Evolutionary conservation across 202 grass and related monocot species (phyloP).

Genomic region (Setaria viridis): DNA sequence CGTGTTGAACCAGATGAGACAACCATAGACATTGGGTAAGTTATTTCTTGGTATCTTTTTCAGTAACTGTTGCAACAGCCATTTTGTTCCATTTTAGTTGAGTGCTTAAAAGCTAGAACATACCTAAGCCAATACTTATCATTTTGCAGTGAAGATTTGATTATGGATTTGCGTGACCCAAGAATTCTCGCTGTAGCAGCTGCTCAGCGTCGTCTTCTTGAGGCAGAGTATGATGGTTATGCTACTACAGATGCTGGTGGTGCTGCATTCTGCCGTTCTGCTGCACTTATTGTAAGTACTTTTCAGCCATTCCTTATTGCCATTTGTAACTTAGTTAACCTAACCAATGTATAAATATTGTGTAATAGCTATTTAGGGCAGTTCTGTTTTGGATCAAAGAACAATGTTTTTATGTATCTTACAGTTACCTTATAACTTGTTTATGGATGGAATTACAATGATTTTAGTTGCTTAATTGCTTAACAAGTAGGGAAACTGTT

Average conservation of each 20-base stretch:
- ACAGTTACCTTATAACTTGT: neutral
- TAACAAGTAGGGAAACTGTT: neutral
- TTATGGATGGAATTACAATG: slow-evolving; percentile 19
- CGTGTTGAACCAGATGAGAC: slow-evolving; percentile 76
- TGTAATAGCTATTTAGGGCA: neutral
- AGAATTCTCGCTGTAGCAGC: slow-evolving; percentile 90
- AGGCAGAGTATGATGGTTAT: slow-evolving; percentile 89
- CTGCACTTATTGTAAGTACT: slow-evolving; percentile 88
- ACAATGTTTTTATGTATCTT: neutral
- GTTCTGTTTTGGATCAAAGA: neutral
- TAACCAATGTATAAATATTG: neutral
- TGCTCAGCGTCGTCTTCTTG: slow-evolving; percentile 82
- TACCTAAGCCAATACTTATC: slow-evolving; percentile 38
- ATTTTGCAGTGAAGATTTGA: slow-evolving; percentile 82
- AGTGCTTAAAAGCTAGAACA: slow-evolving; percentile 21
- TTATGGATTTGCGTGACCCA: slow-evolving; percentile 87
- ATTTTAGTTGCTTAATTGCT: slow-evolving; percentile 30
- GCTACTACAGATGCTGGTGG: slow-evolving; percentile 73
- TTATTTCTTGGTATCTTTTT: slow-evolving; percentile 32
- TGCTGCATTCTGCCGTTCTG: slow-evolving; percentile 91
- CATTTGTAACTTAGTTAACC: neutral
- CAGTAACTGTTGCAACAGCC: neutral
- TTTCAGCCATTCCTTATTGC: neutral
- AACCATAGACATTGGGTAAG: slow-evolving; percentile 83
- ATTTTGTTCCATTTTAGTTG: slow-evolving; percentile 32